These are phyloP conservation scores for Penicillium sp. DNA, from an alignment of 2,329 filamentous ascomycete species.

Conservation along the genomic window DNA sequence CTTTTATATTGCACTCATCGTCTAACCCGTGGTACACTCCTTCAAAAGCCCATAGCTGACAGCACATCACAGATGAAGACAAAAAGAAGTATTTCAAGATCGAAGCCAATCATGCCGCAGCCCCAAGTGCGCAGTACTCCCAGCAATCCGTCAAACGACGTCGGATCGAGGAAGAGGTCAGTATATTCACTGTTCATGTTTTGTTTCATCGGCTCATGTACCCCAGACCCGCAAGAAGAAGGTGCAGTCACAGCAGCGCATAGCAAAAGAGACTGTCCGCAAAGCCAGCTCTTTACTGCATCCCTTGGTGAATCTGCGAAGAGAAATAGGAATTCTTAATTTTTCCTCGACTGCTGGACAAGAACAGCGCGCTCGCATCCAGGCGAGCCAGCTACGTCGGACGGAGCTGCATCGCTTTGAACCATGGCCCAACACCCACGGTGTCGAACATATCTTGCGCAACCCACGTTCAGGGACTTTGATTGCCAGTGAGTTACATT, in stretches of 20 bases:
- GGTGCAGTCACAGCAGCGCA: slow-evolving; percentile 25
- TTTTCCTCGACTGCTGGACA: slow-evolving; percentile 19
- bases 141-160: slow-evolving; percentile 57
- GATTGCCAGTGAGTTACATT: slow-evolving; percentile 33
- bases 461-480: slow-evolving; percentile 36
- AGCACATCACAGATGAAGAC: slow-evolving; percentile 37
- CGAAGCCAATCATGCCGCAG: slow-evolving; percentile 52
- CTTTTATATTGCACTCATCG: neutral
- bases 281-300: slow-evolving; percentile 29
- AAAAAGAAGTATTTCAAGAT: slow-evolving; percentile 68
- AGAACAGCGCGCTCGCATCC: slow-evolving; percentile 30
- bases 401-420: slow-evolving; percentile 33
- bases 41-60: neutral
- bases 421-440: slow-evolving; percentile 26
- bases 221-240: slow-evolving; percentile 30
- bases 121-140: slow-evolving; percentile 53
- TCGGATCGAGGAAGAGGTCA: slow-evolving; percentile 44
- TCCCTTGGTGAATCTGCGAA: slow-evolving; percentile 28
- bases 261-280: slow-evolving; percentile 34
- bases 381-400: slow-evolving; percentile 32
- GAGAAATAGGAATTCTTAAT: slow-evolving; percentile 29
- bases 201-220: slow-evolving; percentile 10
- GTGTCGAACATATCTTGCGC: slow-evolving; percentile 33
- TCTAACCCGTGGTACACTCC: neutral
- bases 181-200: neutral